Base-by-base conservation (phyloP, 495 filamentous ascomycete species). In the Neurospora discreta region DNA sequence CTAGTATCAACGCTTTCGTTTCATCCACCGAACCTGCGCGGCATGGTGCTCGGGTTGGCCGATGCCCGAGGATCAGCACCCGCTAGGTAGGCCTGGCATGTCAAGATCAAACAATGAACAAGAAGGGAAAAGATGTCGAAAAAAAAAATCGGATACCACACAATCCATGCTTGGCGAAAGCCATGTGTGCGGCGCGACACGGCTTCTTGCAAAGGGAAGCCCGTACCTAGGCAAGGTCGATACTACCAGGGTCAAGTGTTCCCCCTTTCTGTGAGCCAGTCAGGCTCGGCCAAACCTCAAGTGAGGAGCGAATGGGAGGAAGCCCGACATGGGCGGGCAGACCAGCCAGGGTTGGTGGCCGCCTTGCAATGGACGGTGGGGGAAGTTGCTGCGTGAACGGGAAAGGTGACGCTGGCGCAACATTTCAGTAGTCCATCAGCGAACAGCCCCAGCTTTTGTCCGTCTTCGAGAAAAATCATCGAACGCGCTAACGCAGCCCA, bases 391-490 rank as follows among this genome's bases (percentile, higher is more conserved):
- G 76, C 77, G 73, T 23, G 73, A 75, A 73, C 74, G 75, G 74
- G 72, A 76, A 75, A 75, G 76, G 73, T 58, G 69, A 41, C 65
- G 74, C 75, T 65, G 76, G 75, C 70, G 67, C 58, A 71, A 69
- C 7, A 70, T 68, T 67, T 74, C 39, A 73, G 67, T 72, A 73
- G 73, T 39, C 65, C 71, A 69, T 68, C 44, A 26, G 71, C 67
- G 65, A 68, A 23, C 40, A 5, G 26, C 73, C 79, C 78, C 72
- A 67, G 75, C 76, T 80, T 77, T 76, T 80, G 72, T 73, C 75
- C 52, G 71, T 73, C 76, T 81, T 81, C 80, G 77, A 74, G 80
- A 81, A 81, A 76, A 76, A 69, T 69, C 42, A 77, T 80, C 74
- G 80, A 81, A 80, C 75, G 70, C 73, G 72, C 75, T 76, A 78